A percentile compares a stretch with the other conserved stretches of the same genome.
These are phyloP conservation scores for Vigna radiata DNA, from an alignment of 306 rosid genomes.

Conservation along the genomic window DNA sequence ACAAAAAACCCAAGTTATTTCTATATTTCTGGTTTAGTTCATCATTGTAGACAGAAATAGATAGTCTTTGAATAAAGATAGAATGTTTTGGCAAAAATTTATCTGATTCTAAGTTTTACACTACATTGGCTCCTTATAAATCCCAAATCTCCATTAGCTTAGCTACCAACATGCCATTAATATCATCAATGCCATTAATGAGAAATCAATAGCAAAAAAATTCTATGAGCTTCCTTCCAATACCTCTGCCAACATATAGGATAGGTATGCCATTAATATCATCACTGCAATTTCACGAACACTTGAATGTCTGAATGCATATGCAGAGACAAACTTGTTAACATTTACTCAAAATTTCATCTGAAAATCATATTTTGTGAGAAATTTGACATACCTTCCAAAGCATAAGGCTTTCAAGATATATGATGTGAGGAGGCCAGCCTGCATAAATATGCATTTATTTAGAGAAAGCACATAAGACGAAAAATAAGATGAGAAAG, in stretches of 20 bases:
- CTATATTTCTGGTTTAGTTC: not conserved
- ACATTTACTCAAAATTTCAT: not conserved
- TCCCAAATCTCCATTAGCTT: not conserved
- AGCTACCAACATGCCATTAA: not conserved
- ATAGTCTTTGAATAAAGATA: not conserved
- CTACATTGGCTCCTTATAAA: not conserved
- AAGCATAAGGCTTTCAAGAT: slow-evolving; percentile 71
- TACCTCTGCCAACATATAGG: slow-evolving; percentile 96
- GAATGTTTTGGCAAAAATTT: not conserved
- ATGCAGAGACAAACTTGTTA: slow-evolving; percentile 26
- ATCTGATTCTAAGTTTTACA: not conserved
- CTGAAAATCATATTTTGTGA: slow-evolving; percentile 15
- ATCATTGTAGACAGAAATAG: not conserved
- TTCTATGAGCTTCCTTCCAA: slow-evolving; percentile 2
- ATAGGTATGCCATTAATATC: slow-evolving; percentile 92
- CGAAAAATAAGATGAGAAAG: not conserved
- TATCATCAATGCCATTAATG: not conserved
- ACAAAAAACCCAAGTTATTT: not conserved
- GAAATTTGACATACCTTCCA: slow-evolving; percentile 62
- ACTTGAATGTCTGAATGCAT: slow-evolving; percentile 77
- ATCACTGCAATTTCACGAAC: slow-evolving; percentile 80
- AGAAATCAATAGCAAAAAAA: not conserved
- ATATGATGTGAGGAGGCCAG: slow-evolving; percentile 81
- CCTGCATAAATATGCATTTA: slow-evolving; percentile 52
- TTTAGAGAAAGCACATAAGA: not conserved